These are phyloP conservation scores for Odontarrhena argentea DNA, from an alignment of 345 rosid genomes.

Conservation along the genomic window DNA sequence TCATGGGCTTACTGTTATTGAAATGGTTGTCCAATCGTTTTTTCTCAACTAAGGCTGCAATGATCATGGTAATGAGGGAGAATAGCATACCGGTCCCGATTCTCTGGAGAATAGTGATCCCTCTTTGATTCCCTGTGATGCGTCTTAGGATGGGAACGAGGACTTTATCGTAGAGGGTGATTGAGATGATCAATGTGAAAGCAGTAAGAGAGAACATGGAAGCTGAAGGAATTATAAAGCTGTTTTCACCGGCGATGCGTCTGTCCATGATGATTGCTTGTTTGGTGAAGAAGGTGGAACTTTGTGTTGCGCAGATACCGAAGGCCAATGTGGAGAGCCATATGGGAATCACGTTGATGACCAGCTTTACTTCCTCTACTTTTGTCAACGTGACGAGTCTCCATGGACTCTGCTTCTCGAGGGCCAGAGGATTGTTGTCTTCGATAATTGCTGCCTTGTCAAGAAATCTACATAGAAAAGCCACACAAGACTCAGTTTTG, in stretches of 20 bases:
- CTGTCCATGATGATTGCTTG: slow-evolving; percentile 68
- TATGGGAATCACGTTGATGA: slow-evolving; percentile 80
- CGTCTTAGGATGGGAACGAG: slow-evolving; percentile 47
- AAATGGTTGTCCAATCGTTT: slow-evolving; percentile 45
- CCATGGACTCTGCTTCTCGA: slow-evolving; percentile 61
- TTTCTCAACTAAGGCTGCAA: slow-evolving; percentile 77
- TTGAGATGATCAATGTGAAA: slow-evolving; percentile 44
- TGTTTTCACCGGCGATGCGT: slow-evolving; percentile 34
- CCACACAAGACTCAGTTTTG: neutral
- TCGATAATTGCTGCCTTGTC: slow-evolving; percentile 82
- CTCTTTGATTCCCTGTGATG: slow-evolving; percentile 55
- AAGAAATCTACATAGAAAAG: slow-evolving; percentile 58
- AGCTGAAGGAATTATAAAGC: slow-evolving; percentile 54
- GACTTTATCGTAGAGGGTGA: slow-evolving; percentile 52
- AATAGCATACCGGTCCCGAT: slow-evolving; percentile 87
- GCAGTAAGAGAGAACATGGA: slow-evolving; percentile 45
- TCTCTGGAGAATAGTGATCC: slow-evolving; percentile 82
- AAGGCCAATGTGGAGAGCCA: slow-evolving; percentile 75
- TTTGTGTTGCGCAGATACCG: slow-evolving; percentile 76
- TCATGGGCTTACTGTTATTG: slow-evolving; percentile 50
- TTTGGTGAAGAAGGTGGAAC: slow-evolving; percentile 85
- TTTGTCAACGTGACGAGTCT: slow-evolving; percentile 78
- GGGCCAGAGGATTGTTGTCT: slow-evolving; percentile 27
- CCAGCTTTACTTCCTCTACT: slow-evolving; percentile 82
- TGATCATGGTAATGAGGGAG: slow-evolving; percentile 63